These are phyloP conservation scores for Gossypium raimondii DNA, from an alignment of 345 rosid species.

Conservation along the genomic window DNA sequence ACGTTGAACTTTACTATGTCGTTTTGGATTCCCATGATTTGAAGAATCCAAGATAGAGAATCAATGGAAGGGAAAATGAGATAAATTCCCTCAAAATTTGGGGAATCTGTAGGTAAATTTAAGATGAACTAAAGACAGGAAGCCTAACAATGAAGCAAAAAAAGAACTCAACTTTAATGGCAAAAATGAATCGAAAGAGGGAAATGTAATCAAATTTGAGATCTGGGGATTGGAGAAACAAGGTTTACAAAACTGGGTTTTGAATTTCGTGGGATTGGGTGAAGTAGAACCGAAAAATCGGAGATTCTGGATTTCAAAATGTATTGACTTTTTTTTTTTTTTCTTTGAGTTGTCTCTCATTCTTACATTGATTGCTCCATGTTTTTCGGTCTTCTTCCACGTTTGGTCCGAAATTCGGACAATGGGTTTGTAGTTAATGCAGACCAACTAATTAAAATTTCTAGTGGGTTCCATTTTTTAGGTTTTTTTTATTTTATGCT, in stretches of 20 bases:
- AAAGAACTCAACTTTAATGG: slow-evolving; percentile 4
- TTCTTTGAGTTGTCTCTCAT: neutral
- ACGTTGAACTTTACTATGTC: slow-evolving; percentile 83
- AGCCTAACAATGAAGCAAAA: neutral
- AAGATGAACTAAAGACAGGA: neutral
- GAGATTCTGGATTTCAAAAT: neutral
- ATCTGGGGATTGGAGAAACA: slow-evolving; percentile 41
- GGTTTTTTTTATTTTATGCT: neutral
- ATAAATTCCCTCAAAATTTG: slow-evolving; percentile 16
- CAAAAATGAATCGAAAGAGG: slow-evolving; percentile 7
- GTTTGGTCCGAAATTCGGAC: slow-evolving; percentile 16
- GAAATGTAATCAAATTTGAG: slow-evolving; percentile 22
- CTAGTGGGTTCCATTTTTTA: slow-evolving; percentile 22
- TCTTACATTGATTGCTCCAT: slow-evolving; percentile 7
- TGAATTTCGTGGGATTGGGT: slow-evolving; percentile 26
- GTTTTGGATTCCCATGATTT: slow-evolving; percentile 58
- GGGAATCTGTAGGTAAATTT: slow-evolving; percentile 18
- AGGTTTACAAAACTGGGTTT: slow-evolving; percentile 29
- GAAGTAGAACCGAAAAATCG: slow-evolving; percentile 22
- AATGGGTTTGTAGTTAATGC: slow-evolving; percentile 24
- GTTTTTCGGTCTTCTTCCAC: neutral
- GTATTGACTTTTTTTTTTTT: neutral
- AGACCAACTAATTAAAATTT: neutral
- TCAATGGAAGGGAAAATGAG: slow-evolving; percentile 3
- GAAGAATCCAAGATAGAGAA: slow-evolving; percentile 4